Conservation (phyloP, 345 rosid genomes). For the Ceriops decandra region DNA sequence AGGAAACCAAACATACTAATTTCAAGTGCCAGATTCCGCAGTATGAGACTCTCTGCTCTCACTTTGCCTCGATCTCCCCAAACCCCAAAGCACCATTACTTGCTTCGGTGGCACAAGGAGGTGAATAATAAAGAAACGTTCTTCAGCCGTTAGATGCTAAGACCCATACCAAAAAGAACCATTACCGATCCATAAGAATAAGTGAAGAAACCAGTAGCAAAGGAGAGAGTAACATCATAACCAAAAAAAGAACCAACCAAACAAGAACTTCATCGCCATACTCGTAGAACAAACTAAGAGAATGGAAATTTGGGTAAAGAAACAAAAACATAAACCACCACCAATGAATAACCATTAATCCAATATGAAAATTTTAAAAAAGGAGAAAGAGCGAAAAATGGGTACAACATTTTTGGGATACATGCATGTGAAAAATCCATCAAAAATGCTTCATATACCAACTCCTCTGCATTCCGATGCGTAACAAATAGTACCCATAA, state of each 20-base stretch:
- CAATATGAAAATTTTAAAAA: not conserved
- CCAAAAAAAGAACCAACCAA: not conserved
- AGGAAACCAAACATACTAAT: not conserved
- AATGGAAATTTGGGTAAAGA: constrained; percentile 1
- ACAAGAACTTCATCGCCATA: constrained; percentile 6
- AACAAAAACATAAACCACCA: constrained; percentile 6
- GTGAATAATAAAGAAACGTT: not conserved
- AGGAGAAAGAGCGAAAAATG: not conserved
- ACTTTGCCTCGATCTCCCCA: not conserved
- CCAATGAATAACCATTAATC: constrained; percentile 8
- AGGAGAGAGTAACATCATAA: not conserved
- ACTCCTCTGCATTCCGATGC: constrained; percentile 7
- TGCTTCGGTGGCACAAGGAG: not conserved
- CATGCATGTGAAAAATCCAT: constrained; percentile 10
- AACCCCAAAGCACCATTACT: constrained; percentile 2
- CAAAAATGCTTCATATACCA: constrained; percentile 14
- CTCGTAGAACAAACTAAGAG: not conserved
- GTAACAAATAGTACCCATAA: constrained; percentile 9
- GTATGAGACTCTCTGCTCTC: not conserved
- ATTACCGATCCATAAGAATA: not conserved
- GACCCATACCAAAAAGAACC: not conserved
- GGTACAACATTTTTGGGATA: not conserved
- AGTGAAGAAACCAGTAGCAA: not conserved
- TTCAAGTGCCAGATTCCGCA: not conserved
- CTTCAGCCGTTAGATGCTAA: not conserved